These are phyloP conservation scores for Dipodascopsis uninucleata DNA, from an alignment of 805 yeast species.

Conservation along the genomic window DNA sequence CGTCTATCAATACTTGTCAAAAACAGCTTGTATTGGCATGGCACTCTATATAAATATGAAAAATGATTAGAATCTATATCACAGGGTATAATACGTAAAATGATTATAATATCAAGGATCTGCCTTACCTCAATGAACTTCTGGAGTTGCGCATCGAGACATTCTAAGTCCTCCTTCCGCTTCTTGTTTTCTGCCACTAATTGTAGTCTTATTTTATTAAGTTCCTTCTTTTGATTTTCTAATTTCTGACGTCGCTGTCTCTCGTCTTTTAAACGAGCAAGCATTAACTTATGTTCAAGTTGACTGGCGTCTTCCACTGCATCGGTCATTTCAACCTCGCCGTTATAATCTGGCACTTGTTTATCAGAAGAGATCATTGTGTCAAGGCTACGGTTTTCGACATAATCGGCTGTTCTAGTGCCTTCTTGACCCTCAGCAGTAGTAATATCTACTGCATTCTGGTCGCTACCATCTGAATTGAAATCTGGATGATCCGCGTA, in stretches of 20 bases:
- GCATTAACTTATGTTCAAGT: conserved; percentile 9
- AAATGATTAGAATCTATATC: neutral
- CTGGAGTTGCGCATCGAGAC: conserved; percentile 22
- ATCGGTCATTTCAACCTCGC: no score
- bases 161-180: conserved; percentile 16
- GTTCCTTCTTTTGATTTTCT: conserved; percentile 6
- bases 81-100: neutral
- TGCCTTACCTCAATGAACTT: conserved; percentile 20
- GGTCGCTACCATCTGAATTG: neutral
- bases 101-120: neutral
- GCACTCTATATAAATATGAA: conserved; percentile 12
- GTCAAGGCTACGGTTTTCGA: neutral
- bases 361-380: neutral
- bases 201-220: conserved; percentile 2
- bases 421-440: neutral
- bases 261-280: conserved; percentile 23
- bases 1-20: conserved; percentile 8
- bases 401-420: neutral
- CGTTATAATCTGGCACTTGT: no score
- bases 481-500: conserved; percentile 16
- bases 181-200: conserved; percentile 14
- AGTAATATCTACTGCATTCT: neutral
- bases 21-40: conserved; percentile 15
- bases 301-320: neutral
- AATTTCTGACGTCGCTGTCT: conserved; percentile 12